Percentiles rank a stretch among this genome's conserved stretches.
Evolutionary conservation across 2,329 filamentous ascomycete species (phyloP).

Genomic region (Calonectria naviculata): DNA sequence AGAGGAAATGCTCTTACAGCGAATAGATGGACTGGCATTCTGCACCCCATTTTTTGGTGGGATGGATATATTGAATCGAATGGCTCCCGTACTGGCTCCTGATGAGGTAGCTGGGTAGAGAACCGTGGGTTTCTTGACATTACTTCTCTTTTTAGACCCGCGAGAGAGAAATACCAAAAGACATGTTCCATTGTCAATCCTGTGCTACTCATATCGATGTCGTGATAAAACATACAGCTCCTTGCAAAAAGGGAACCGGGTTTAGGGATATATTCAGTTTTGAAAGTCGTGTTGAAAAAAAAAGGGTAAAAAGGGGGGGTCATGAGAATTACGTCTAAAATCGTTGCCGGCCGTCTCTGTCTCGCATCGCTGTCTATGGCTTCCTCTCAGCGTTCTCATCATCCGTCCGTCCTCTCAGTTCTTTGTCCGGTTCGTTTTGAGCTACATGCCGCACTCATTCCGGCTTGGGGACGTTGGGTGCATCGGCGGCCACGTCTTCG

Average conservation of each 20-base stretch:
- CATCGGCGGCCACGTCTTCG: slow-evolving; percentile 40
- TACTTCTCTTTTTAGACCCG: slow-evolving; percentile 4
- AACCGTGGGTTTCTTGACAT: slow-evolving; percentile 25
- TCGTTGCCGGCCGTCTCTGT: slow-evolving; percentile 36
- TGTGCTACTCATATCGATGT: background rate
- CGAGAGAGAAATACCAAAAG: slow-evolving; percentile 16
- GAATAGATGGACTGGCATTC: background rate
- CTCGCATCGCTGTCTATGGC: slow-evolving; percentile 25
- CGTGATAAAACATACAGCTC: background rate
- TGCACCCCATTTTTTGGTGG: slow-evolving; percentile 1
- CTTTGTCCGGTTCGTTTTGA: background rate
- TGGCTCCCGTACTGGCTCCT: slow-evolving; percentile 17
- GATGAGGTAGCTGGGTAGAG: slow-evolving; percentile 28
- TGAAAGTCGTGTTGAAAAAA: slow-evolving; percentile 8
- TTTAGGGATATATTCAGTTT: background rate
- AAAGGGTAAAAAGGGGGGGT: slow-evolving; percentile 25
- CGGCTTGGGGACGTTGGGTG: slow-evolving; percentile 33
- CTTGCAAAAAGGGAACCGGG: background rate
- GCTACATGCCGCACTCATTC: background rate
- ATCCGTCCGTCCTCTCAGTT: slow-evolving; percentile 5
- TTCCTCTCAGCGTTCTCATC: slow-evolving; percentile 16
- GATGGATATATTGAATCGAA: slow-evolving; percentile 16
- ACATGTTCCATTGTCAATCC: slow-evolving; percentile 11
- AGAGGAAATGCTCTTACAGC: slow-evolving; percentile 4
- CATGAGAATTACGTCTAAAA: slow-evolving; percentile 42